Percentiles rank a stretch among this genome's conserved stretches.
phyloP scores from a whole-genome alignment of 2,329 filamentous ascomycete species.

The Conoideocrella luteorostrata region DNA sequence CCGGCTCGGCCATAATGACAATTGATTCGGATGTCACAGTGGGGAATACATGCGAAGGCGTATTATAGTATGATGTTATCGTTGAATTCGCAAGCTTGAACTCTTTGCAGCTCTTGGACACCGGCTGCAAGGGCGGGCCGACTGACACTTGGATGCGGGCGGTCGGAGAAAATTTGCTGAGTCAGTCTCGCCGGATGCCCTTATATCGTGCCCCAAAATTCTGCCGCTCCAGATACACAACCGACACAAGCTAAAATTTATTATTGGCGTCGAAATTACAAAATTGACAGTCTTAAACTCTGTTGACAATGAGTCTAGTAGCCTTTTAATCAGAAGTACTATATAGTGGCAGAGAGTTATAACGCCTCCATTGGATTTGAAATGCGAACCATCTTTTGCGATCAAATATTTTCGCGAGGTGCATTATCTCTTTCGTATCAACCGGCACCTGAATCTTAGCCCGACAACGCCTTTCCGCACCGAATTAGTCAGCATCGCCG shows the following conservation, averaged over 20 bases:
- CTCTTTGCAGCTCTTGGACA: conserved; percentile 9
- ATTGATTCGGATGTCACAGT: conserved; percentile 21
- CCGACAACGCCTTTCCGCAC: no score
- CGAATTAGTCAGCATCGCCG: no score
- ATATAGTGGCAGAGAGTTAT: no score
- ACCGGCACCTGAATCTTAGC: no score
- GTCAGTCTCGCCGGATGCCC: conserved; percentile 29
- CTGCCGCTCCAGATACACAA: conserved; percentile 34
- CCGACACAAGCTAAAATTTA: conserved; percentile 19
- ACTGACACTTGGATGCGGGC: conserved; percentile 23
- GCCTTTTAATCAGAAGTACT: background rate
- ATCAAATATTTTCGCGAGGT: no score
- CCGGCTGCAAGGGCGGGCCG: conserved; percentile 11
- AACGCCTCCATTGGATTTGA: no score
- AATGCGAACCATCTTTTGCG: no score
- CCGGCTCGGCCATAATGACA: conserved; percentile 36
- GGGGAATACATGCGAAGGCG: conserved; percentile 14
- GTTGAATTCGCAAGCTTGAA: background rate
- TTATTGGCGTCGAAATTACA: conserved; percentile 3
- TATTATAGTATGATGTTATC: background rate
- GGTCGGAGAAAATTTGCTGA: conserved; percentile 37
- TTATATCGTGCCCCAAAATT: conserved; percentile 35
- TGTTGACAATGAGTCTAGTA: background rate
- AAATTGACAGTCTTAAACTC: background rate
- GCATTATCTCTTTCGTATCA: no score